Conservation (phyloP, 257 asterid genomes). For the Orobanche coerulescens region DNA sequence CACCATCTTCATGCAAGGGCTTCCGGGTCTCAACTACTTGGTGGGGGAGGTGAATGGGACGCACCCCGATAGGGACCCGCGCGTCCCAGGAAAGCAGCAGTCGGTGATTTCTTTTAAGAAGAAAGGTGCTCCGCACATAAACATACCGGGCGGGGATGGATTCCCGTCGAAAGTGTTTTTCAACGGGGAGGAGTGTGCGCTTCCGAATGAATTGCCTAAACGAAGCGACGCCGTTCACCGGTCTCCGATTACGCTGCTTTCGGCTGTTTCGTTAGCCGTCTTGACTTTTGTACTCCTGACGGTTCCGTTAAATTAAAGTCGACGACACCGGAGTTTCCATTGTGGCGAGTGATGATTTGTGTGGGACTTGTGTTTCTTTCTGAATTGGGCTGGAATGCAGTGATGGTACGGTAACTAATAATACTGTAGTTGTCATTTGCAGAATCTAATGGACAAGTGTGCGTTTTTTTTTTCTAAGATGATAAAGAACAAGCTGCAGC, state of each 20-base stretch:
- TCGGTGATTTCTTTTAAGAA: slow-evolving; percentile 69
- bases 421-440: not conserved
- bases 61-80: slow-evolving; percentile 51
- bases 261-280: slow-evolving; percentile 33
- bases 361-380: not conserved
- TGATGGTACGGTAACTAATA: not conserved
- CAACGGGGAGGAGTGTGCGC: slow-evolving; percentile 90
- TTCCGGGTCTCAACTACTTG: slow-evolving; percentile 66
- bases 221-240: slow-evolving; percentile 17
- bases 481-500: not conserved
- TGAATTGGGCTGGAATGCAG: not conserved
- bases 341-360: not conserved
- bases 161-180: slow-evolving; percentile 67
- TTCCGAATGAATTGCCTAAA: slow-evolving; percentile 50
- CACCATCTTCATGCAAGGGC: slow-evolving; percentile 79
- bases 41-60: slow-evolving; percentile 79
- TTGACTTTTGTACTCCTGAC: slow-evolving; percentile 38
- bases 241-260: slow-evolving; percentile 20
- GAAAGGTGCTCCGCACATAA: slow-evolving; percentile 29
- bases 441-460: not conserved
- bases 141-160: slow-evolving; percentile 62
- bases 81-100: slow-evolving; percentile 88
- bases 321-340: not conserved
- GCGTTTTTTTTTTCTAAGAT: not conserved
- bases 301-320: slow-evolving; percentile 23